Percentiles rank a stretch among this genome's conserved stretches.
Evolutionary conservation across 495 filamentous ascomycete genomes (phyloP).

Genomic region (Hypoxylon perforatum): DNA sequence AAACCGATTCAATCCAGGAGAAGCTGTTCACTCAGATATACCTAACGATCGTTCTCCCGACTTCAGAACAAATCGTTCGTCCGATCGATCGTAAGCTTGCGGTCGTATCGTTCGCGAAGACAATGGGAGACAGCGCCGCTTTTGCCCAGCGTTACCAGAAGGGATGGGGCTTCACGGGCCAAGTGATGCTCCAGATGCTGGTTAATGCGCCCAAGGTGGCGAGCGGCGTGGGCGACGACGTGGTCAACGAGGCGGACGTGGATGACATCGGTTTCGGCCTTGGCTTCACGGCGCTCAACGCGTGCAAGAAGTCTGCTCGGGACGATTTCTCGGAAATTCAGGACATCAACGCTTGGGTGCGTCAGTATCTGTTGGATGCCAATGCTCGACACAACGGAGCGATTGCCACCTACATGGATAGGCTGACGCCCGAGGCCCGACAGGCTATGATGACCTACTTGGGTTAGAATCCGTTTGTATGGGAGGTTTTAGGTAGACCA

Average conservation of each 20-base stretch:
- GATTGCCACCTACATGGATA: conserved; percentile 51
- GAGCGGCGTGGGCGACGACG: conserved; percentile 71
- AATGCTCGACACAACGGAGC: conserved; percentile 55
- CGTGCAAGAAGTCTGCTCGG: conserved; percentile 72
- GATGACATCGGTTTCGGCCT: conserved; percentile 95
- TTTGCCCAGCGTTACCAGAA: conserved; percentile 82
- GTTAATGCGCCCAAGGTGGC: conserved; percentile 83
- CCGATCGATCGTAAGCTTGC: conserved; percentile 93
- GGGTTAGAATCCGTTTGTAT: conserved; percentile 36
- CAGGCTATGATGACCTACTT: conserved; percentile 56
- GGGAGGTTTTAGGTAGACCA: conserved; percentile 16
- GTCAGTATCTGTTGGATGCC: conserved; percentile 70
- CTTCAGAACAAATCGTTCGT: conserved; percentile 84
- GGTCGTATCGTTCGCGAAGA: conserved; percentile 91
- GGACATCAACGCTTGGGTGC: conserved; percentile 84
- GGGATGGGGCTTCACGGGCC: conserved; percentile 88
- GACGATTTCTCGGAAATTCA: conserved; percentile 86
- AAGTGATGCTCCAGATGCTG: conserved; percentile 86
- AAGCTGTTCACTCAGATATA: conserved; percentile 88
- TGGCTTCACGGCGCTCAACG: conserved; percentile 91
- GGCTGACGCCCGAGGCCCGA: conserved; percentile 54
- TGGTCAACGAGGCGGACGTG: conserved; percentile 84
- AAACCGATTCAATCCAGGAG: conserved; percentile 81
- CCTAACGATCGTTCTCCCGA: conserved; percentile 83
- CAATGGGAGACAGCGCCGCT: conserved; percentile 79